Percentiles rank a stretch among this genome's conserved stretches.
phyloP scores from a whole-genome alignment of 2,329 filamentous ascomycete species.

The Xylaria sp. region DNA sequence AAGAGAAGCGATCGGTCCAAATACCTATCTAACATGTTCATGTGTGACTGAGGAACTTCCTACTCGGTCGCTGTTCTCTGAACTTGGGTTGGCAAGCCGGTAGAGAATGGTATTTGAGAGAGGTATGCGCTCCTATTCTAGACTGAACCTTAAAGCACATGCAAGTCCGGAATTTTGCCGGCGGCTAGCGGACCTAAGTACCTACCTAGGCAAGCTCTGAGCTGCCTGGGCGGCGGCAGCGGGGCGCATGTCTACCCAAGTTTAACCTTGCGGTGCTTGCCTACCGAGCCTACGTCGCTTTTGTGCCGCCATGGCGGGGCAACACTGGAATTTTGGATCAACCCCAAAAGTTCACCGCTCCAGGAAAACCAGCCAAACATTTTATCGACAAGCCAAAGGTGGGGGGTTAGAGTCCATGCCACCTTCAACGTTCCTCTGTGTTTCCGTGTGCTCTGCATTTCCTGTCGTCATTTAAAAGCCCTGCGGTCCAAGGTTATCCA shows the following conservation, averaged over 20 bases:
- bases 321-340: constrained; percentile 31
- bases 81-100: no score
- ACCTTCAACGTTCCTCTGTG: constrained; percentile 25
- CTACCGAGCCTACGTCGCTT: background rate
- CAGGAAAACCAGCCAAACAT: constrained; percentile 30
- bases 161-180: constrained; percentile 24
- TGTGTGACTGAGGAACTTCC: no score
- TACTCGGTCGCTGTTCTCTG: no score
- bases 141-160: background rate
- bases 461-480: constrained; percentile 35
- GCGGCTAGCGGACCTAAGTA: constrained; percentile 2
- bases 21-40: no score
- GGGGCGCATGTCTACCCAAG: background rate
- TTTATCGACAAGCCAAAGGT: constrained; percentile 36
- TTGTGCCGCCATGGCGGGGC: constrained; percentile 33
- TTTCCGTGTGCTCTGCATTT: constrained; percentile 27
- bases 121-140: no score
- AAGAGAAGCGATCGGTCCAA: no score
- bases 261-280: background rate
- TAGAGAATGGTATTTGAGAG: background rate
- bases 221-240: background rate
- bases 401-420: constrained; percentile 37
- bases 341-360: constrained; percentile 33
- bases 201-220: background rate
- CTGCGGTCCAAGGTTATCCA: background rate